A percentile compares a stretch with the other conserved stretches of the same genome.
phyloP scores from a whole-genome alignment of 2,329 filamentous ascomycete species.

The Pseudocercospora macadamiae region DNA sequence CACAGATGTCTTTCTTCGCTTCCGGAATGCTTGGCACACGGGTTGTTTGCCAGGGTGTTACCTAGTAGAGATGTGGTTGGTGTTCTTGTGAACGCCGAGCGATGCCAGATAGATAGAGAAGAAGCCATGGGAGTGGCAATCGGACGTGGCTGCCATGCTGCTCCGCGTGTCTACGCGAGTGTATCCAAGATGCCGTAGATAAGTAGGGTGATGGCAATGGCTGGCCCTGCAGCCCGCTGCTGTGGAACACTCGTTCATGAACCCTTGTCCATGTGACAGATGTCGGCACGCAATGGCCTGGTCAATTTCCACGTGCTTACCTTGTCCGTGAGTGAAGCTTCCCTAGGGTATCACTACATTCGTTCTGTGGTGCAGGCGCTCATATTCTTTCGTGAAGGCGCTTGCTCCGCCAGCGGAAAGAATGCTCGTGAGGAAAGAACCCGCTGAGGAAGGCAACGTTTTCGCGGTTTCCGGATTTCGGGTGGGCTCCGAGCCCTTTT shows the following conservation, averaged over 20 bases:
- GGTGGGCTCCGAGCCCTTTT: background rate
- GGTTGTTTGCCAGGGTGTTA: background rate
- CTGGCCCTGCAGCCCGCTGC: background rate
- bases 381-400: background rate
- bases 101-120: background rate
- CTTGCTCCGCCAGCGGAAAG: background rate
- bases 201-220: background rate
- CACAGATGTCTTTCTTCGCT: background rate
- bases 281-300: conserved; percentile 7
- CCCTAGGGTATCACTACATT: background rate
- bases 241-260: background rate
- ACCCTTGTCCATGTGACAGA: conserved; percentile 4
- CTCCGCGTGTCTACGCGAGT: conserved; percentile 1
- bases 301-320: background rate
- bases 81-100: background rate
- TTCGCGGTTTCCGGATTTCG: too few relatives aligned
- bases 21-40: background rate
- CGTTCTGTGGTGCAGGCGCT: background rate
- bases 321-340: conserved; percentile 1
- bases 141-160: conserved; percentile 5
- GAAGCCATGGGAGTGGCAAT: conserved; percentile 1
- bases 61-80: too few relatives aligned
- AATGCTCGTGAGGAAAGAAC: background rate
- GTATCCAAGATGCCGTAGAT: background rate
- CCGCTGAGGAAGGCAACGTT: too few relatives aligned